phyloP scores from a whole-genome alignment of 2,329 filamentous ascomycete genomes.

The Aspergillus aculeatus region DNA sequence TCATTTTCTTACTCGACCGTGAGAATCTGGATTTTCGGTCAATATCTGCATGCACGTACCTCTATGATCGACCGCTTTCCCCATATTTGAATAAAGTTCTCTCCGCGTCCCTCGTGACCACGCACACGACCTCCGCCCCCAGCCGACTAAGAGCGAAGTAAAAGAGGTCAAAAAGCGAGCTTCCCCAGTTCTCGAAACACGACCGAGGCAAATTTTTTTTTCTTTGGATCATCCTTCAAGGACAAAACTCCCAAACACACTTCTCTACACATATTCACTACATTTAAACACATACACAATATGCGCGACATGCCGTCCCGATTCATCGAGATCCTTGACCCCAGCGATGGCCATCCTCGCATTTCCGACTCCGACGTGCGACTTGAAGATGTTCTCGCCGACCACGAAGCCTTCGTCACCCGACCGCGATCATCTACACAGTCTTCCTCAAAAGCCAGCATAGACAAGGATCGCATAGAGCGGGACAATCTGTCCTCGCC shows the following conservation, averaged over 20 bases:
- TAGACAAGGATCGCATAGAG: constrained; percentile 28
- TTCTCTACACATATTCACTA: not conserved
- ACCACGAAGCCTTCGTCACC: constrained; percentile 38
- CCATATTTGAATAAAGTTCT: constrained; percentile 1
- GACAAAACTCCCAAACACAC: not conserved
- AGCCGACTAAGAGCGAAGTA: not conserved
- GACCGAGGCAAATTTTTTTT: not conserved
- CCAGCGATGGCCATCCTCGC: constrained; percentile 32
- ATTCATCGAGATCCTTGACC: constrained; percentile 46
- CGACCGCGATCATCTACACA: constrained; percentile 38
- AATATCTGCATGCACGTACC: not conserved
- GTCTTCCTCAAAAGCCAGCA: constrained; percentile 33
- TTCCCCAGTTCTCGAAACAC: not conserved
- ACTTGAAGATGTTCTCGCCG: constrained; percentile 45
- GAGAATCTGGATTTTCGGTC: not conserved
- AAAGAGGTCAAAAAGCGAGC: not conserved
- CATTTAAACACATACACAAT: constrained; percentile 6
- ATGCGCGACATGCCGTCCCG: constrained; percentile 41
- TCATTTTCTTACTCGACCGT: not conserved
- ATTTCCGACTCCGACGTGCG: constrained; percentile 43
- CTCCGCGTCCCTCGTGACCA: not conserved
- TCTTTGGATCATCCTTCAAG: not conserved
- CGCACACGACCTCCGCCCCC: not conserved
- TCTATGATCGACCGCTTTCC: not conserved
- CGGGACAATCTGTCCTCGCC: constrained; percentile 25